Base-by-base conservation (phyloP, 2,329 filamentous ascomycete genomes). In the Bipolaris cookei region DNA sequence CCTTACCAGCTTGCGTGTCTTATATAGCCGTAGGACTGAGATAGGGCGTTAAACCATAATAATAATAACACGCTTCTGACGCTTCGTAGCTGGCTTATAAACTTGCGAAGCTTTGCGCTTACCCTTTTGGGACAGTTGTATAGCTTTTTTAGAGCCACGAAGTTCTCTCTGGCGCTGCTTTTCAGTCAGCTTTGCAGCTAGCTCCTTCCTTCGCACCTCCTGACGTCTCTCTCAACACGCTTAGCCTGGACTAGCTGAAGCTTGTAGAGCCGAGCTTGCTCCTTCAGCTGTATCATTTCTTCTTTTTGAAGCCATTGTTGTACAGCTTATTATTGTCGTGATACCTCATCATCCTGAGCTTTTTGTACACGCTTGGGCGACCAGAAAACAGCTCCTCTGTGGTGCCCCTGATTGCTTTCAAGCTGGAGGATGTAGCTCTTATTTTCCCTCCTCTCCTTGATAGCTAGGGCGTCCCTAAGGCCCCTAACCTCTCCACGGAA, bases 181-280 rank as follows among this genome's bases (percentile, higher is more conserved):
- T 50, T 50, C 3, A 41, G 37, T 37, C 14, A n/a, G 13, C 47
- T 50, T 50, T 13, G 4, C 47, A 8, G 37, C 47, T n/a, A 6
- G n/a, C 47, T 50, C 47, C 37, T 42, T 41, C 47, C n/a, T 23
- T 23, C 47, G 30, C 16, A 50, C 35, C 47, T 50, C 37, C 37
- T 42, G 32, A n/a, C 41, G 47, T 51, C 48, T 35, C 48, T 14
- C 38, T 51, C 38, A 51, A 51, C 48, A 34, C 38, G 48, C 28
- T 13, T 43, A n/a, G 21, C 48, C 25, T 42, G 11, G 11, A 6
- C 28, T 35, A 21, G 3, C 14, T 41, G 23, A 43, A 51, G 48
- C 48, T 43, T 35, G 6, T 35, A 35, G 4, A 43, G 11, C 16
- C 28, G 48, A 35, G 48, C 28, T 39, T 42, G 25, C 38, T 43